These are phyloP conservation scores for Hypomyces rosellus DNA, from an alignment of 2,329 filamentous ascomycete species.

Conservation along the genomic window DNA sequence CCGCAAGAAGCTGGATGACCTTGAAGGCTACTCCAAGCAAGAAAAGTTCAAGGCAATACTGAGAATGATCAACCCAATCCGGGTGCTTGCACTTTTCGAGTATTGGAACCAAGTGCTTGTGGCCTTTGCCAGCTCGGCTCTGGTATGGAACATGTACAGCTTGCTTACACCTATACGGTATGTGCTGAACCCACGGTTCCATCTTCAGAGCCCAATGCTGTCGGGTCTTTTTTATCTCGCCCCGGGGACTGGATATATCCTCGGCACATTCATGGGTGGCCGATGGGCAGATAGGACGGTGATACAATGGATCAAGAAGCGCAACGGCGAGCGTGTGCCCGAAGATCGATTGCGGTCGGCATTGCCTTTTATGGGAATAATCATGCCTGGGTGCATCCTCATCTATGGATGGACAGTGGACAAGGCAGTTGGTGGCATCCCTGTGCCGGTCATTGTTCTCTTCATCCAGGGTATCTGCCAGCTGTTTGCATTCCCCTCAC, in stretches of 20 bases:
- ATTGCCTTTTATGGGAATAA: slow-evolving; percentile 48
- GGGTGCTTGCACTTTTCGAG: slow-evolving; percentile 56
- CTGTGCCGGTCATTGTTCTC: slow-evolving; percentile 63
- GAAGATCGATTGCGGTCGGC: slow-evolving; percentile 61
- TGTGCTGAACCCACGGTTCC: slow-evolving; percentile 67
- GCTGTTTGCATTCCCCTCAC: slow-evolving; percentile 66
- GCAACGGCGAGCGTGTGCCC: slow-evolving; percentile 52
- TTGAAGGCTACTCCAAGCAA: slow-evolving; percentile 45
- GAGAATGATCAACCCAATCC: slow-evolving; percentile 59
- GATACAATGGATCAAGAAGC: slow-evolving; percentile 55
- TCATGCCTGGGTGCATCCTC: slow-evolving; percentile 58
- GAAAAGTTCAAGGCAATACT: slow-evolving; percentile 50
- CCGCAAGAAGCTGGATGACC: slow-evolving; percentile 54
- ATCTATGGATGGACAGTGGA: slow-evolving; percentile 53
- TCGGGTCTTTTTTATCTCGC: slow-evolving; percentile 69
- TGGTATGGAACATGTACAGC: slow-evolving; percentile 68
- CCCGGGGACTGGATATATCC: slow-evolving; percentile 62
- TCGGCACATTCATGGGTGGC: slow-evolving; percentile 66
- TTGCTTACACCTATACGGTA: slow-evolving; percentile 63
- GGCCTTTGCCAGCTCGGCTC: slow-evolving; percentile 49
- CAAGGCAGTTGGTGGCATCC: slow-evolving; percentile 43
- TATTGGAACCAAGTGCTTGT: slow-evolving; percentile 64
- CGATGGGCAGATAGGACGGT: slow-evolving; percentile 63
- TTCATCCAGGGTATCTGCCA: slow-evolving; percentile 70
- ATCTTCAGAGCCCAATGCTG: slow-evolving; percentile 58